phyloP scores from a whole-genome alignment of 1,284 basidiomycete genomes.

The Pisolithus thermaeus region DNA sequence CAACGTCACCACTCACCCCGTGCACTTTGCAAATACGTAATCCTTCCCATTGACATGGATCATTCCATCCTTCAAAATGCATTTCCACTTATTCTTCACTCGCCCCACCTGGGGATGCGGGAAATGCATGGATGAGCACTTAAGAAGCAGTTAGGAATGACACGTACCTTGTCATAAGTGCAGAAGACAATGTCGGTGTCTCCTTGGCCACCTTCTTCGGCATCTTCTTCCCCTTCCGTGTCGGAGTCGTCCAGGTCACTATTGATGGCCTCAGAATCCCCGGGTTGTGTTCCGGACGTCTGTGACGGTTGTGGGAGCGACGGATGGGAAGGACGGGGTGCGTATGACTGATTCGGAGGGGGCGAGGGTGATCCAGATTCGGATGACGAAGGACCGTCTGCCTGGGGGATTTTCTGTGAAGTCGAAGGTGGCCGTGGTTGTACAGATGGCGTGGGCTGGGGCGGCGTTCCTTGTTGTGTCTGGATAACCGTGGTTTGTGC shows the following conservation, averaged over 20 bases:
- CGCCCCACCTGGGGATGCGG: constrained; percentile 70
- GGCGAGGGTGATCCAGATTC: constrained; percentile 60
- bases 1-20: constrained; percentile 48
- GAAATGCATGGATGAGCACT: neutral
- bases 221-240: constrained; percentile 71
- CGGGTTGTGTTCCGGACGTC: constrained; percentile 31
- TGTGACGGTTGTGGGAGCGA: constrained; percentile 49
- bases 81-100: constrained; percentile 99
- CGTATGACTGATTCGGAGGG: constrained; percentile 49
- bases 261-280: constrained; percentile 83
- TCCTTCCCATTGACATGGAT: constrained; percentile 96
- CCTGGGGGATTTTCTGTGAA: constrained; percentile 59
- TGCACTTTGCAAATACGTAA: constrained; percentile 97
- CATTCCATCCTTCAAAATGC: constrained; percentile 97
- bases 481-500: constrained; percentile 7
- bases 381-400: constrained; percentile 53
- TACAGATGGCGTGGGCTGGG: constrained; percentile 9
- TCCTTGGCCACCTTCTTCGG: constrained; percentile 63
- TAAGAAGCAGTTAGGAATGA: neutral
- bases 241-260: constrained; percentile 96
- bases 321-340: constrained; percentile 56
- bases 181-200: constrained; percentile 95
- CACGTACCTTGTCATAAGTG: constrained; percentile 91
- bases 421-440: constrained; percentile 15
- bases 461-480: constrained; percentile 7